Evolutionary conservation across 2,329 filamentous ascomycete genomes (phyloP).

Genomic region (Fusarium xylarioides): DNA sequence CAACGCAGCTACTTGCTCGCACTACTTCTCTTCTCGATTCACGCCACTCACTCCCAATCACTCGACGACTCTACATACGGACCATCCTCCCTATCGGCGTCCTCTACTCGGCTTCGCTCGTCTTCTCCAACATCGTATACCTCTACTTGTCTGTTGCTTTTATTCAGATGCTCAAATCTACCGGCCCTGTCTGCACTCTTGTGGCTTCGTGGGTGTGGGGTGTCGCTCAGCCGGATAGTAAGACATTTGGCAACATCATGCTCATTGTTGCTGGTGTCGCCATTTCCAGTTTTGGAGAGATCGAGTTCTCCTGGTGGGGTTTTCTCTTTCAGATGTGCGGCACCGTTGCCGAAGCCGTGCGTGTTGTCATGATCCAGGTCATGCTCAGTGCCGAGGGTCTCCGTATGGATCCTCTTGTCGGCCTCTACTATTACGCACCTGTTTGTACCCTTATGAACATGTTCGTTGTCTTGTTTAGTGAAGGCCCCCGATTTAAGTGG

Average conservation of each 20-base stretch:
- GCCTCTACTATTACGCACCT: constrained; percentile 89
- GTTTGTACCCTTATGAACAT: constrained; percentile 85
- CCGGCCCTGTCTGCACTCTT: constrained; percentile 72
- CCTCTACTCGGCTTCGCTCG: constrained; percentile 71
- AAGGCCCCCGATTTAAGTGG: constrained; percentile 72
- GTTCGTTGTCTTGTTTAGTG: constrained; percentile 73
- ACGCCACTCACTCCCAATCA: constrained; percentile 69
- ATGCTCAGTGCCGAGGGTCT: constrained; percentile 78
- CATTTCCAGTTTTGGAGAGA: constrained; percentile 68
- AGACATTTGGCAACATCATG: constrained; percentile 58
- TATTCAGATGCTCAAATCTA: constrained; percentile 77
- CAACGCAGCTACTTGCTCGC: constrained; percentile 72
- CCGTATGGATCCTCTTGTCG: constrained; percentile 90
- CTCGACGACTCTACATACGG: constrained; percentile 66
- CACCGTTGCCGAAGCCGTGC: constrained; percentile 81
- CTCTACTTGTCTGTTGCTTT: constrained; percentile 74
- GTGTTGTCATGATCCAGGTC: constrained; percentile 86
- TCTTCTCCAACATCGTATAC: constrained; percentile 74
- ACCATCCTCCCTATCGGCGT: constrained; percentile 73
- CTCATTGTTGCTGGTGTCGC: constrained; percentile 63
- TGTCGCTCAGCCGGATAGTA: constrained; percentile 57
- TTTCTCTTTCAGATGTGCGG: constrained; percentile 77
- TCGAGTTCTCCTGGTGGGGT: constrained; percentile 72
- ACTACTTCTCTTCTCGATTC: constrained; percentile 71
- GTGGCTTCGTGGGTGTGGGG: constrained; percentile 70